phyloP scores from a whole-genome alignment of 768 basidiomycete genomes.

The Dioszegia hungarica region DNA sequence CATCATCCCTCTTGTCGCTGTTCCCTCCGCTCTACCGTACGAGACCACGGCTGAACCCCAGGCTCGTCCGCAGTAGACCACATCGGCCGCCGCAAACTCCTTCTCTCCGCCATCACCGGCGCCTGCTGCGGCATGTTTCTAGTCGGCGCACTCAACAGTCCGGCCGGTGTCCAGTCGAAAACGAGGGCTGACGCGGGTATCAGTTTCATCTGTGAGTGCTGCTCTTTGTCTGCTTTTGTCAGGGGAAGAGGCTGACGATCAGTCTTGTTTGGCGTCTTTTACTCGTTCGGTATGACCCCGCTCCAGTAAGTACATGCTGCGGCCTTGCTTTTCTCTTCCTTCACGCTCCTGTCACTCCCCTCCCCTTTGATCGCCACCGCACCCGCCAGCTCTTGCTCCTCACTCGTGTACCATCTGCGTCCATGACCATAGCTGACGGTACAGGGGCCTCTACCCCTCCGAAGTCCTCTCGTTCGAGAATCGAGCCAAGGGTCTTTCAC shows the following conservation, averaged over 20 bases:
- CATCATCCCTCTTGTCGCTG: too few species aligned
- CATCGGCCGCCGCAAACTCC: slow-evolving; percentile 54
- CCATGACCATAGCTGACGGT: too few species aligned
- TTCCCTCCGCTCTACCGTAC: too few species aligned
- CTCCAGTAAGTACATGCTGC: too few species aligned
- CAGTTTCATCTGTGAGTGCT: slow-evolving; percentile 49
- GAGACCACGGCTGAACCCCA: too few species aligned
- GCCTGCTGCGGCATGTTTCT: slow-evolving; percentile 54
- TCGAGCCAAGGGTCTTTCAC: slow-evolving; percentile 56
- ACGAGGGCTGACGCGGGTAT: slow-evolving; percentile 56
- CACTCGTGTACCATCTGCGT: too few species aligned
- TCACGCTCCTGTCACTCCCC: too few species aligned
- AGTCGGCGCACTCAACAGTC: slow-evolving; percentile 54
- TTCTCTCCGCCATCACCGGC: slow-evolving; percentile 51
- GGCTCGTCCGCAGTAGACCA: slow-evolving; percentile 57
- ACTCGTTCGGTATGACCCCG: slow-evolving; percentile 59
- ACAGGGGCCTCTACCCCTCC: slow-evolving; percentile 55
- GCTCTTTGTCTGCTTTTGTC: too few species aligned
- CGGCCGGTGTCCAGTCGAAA: slow-evolving; percentile 43
- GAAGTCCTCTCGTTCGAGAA: slow-evolving; percentile 57
- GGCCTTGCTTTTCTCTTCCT: too few species aligned
- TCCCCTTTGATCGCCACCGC: too few species aligned
- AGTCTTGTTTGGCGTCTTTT: slow-evolving; percentile 46
- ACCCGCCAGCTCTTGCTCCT: too few species aligned
- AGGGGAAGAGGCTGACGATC: background rate